Conservation (phyloP, 768 basidiomycete genomes). For the Tulasnella sp. region DNA sequence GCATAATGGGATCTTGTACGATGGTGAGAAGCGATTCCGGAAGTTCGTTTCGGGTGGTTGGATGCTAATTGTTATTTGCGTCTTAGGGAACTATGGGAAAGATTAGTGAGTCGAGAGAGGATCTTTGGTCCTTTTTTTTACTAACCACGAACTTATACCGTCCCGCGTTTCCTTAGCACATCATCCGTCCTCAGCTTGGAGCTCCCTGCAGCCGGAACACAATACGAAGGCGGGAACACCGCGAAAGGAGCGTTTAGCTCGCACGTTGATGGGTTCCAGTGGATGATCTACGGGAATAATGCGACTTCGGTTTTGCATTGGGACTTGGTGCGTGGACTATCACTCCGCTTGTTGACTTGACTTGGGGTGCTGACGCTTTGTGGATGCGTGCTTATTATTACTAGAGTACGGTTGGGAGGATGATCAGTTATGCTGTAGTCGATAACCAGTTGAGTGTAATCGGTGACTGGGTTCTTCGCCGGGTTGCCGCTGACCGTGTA, state of each 20-base stretch:
- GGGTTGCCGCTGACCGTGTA: conserved; percentile 21
- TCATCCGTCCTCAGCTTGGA: conserved; percentile 60
- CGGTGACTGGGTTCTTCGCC: conserved; percentile 38
- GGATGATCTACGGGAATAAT: conserved; percentile 63
- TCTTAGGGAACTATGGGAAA: conserved; percentile 60
- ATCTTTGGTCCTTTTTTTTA: conserved; percentile 27
- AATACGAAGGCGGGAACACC: conserved; percentile 40
- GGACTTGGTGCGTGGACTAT: conserved; percentile 54
- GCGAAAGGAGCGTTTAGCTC: conserved; percentile 44
- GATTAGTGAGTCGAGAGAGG: conserved; percentile 36
- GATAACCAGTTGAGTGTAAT: conserved; percentile 48
- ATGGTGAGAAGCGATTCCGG: conserved; percentile 33
- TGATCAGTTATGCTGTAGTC: conserved; percentile 56
- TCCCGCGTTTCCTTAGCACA: no score
- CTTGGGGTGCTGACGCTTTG: conserved; percentile 26
- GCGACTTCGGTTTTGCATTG: conserved; percentile 54
- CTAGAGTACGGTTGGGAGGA: conserved; percentile 58
- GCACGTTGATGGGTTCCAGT: conserved; percentile 51
- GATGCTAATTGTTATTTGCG: conserved; percentile 42
- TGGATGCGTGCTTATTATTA: no score
- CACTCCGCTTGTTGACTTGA: conserved; percentile 32
- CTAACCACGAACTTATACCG: no score
- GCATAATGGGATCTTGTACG: conserved; percentile 59
- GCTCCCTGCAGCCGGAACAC: conserved; percentile 51
- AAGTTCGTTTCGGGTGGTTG: background rate